phyloP scores from a whole-genome alignment of 2,329 filamentous ascomycete species.

The Penicillium sp. region DNA sequence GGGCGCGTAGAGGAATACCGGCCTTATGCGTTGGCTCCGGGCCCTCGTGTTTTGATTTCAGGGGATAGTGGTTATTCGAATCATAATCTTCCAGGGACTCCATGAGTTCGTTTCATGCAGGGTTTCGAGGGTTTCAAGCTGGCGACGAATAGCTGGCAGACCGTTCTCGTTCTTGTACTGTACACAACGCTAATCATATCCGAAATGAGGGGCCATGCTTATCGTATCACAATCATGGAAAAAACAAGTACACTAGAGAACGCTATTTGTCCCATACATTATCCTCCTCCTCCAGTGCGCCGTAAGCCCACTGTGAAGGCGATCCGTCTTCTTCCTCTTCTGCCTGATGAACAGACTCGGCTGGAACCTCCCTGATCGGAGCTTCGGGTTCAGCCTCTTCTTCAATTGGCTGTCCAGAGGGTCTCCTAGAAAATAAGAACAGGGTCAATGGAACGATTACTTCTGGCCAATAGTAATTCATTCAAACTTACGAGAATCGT shows the following conservation, averaged over 20 bases:
- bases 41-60: slow-evolving; percentile 9
- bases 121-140: not conserved
- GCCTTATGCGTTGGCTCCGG: slow-evolving; percentile 14
- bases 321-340: slow-evolving; percentile 27
- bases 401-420: slow-evolving; percentile 39
- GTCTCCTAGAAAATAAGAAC: slow-evolving; percentile 35
- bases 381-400: slow-evolving; percentile 27
- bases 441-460: slow-evolving; percentile 26
- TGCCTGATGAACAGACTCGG: slow-evolving; percentile 11
- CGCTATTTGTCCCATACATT: slow-evolving; percentile 43
- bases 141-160: not conserved
- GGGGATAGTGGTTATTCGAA: not conserved
- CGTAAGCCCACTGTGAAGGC: slow-evolving; percentile 33
- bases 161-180: not conserved
- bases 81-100: not conserved
- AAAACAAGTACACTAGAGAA: slow-evolving; percentile 8
- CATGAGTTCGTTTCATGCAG: slow-evolving; percentile 16
- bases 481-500: slow-evolving; percentile 40
- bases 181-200: slow-evolving; percentile 7
- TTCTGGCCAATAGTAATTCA: slow-evolving; percentile 13
- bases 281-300: slow-evolving; percentile 46
- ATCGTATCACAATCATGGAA: not conserved
- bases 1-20: slow-evolving; percentile 30
- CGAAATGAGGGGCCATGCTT: not conserved
- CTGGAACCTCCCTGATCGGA: slow-evolving; percentile 15